Evolutionary conservation across 1,139 yeast genomes (phyloP).

Genomic region (Pneumocystis jirovecii): DNA sequence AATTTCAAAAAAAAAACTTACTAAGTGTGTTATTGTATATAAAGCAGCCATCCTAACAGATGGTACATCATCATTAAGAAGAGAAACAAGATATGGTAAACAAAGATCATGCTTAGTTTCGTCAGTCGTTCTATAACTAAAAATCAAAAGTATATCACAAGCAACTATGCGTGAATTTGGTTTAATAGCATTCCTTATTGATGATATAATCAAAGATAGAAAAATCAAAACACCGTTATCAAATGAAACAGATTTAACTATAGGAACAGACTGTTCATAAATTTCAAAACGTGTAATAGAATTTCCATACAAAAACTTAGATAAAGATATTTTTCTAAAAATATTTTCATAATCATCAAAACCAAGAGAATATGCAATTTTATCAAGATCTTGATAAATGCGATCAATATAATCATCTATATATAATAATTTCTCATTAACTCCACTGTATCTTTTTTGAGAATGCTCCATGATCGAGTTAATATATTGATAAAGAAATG

Average conservation of each 20-base stretch:
- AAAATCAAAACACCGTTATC: constrained; percentile 41
- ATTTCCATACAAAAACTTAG: background rate
- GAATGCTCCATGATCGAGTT: constrained; percentile 29
- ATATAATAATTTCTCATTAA: background rate
- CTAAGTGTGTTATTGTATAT: constrained; percentile 34
- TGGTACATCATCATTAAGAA: constrained; percentile 39
- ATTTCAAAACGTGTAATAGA: constrained; percentile 19
- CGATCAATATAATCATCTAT: constrained; percentile 49
- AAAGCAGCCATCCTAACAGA: constrained; percentile 41
- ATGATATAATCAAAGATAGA: constrained; percentile 47
- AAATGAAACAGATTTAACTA: constrained; percentile 28
- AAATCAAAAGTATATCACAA: constrained; percentile 58
- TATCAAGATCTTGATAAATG: constrained; percentile 34
- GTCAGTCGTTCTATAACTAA: constrained; percentile 65
- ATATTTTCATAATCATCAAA: constrained; percentile 10
- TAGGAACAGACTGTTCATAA: constrained; percentile 12
- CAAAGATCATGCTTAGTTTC: constrained; percentile 76
- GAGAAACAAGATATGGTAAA: constrained; percentile 55
- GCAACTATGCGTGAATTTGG: constrained; percentile 54
- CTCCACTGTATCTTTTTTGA: constrained; percentile 22
- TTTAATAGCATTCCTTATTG: constrained; percentile 47
- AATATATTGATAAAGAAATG: constrained; percentile 55
- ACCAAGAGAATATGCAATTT: constrained; percentile 16
- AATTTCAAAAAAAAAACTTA: constrained; percentile 19
- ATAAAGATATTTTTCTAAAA: constrained; percentile 6